Evolutionary conservation across 176 grass and related monocot species (phyloP), one percentile per base, ranked within the genome.

Genomic region (Raddia distichophylla): DNA sequence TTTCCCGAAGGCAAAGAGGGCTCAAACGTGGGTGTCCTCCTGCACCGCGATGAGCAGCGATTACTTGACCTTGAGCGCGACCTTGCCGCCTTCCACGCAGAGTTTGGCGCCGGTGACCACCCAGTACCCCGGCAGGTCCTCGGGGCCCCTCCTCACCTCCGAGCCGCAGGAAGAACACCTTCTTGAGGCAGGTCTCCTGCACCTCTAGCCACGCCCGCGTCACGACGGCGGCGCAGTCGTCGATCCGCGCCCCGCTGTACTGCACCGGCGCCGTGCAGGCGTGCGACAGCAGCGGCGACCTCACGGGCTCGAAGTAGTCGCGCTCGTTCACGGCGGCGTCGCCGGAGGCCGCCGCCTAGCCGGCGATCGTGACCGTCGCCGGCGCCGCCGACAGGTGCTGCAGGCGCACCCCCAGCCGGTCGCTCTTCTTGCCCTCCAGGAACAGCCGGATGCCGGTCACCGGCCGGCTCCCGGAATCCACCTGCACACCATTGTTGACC

Each of bases 151-250:
- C 14, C 16, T 83, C 69, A 92, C 84, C 84, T 97, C 94, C 1
- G 82, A n/a, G n/a, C n/a, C n/a, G n/a, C n/a, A 97, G 89, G 84
- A 87, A 94, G 11, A 97, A 76, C 69, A 97, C 91, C 76, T 94
- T 97, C 85, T 63, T 97, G 52, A 94, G 58, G 69, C 94, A 86
- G 27, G 87, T 67, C 71, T 97, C 94, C 20, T 77, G 85, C 85
- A 97, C 94, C 81, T 97, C 89, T 15, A 97, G 80, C 94, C 91
- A 92, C 2, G 94, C 94, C 55, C 85, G 84, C 42, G 94, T 94
- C 80, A 97, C 91, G 84, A 97, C 59, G 64, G 85, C 92, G 42
- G 94, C 94, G 58, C 89, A 94, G 49, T 90, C 94, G 84, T 94
- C 87, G 59, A 94, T 86, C 69, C 40, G 83, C 40, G 91, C 84